phyloP scores from a whole-genome alignment of 2,329 filamentous ascomycete species.

The Fusarium sterilihyphosum region DNA sequence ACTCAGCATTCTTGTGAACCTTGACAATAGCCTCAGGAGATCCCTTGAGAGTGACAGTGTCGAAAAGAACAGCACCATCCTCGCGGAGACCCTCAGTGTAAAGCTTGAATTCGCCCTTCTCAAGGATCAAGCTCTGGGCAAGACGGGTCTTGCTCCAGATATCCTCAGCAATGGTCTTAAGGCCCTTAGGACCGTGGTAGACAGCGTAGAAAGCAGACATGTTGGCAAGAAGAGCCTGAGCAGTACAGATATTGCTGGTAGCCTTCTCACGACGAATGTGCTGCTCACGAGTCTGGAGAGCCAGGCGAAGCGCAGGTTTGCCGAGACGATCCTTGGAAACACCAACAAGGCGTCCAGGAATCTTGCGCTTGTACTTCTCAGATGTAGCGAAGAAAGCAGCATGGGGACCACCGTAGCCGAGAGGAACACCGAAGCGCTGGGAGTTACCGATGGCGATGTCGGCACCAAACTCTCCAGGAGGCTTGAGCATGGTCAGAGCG shows the following conservation, averaged over 20 bases:
- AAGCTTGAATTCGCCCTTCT: constrained; percentile 69
- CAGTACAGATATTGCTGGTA: constrained; percentile 96
- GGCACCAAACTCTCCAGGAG: constrained; percentile 92
- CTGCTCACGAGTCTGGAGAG: constrained; percentile 93
- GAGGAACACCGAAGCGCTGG: constrained; percentile 89
- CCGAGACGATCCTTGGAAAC: constrained; percentile 90
- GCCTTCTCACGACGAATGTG: constrained; percentile 97
- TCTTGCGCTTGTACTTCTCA: constrained; percentile 93
- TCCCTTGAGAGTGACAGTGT: constrained; percentile 78
- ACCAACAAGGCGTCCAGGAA: constrained; percentile 88
- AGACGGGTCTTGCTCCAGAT: constrained; percentile 75
- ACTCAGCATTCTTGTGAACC: constrained; percentile 35
- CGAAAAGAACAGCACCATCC: constrained; percentile 73
- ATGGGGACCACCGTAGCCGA: constrained; percentile 92
- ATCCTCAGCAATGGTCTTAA: constrained; percentile 85
- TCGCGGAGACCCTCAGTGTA: constrained; percentile 65
- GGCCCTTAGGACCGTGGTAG: constrained; percentile 87
- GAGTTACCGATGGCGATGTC: constrained; percentile 94
- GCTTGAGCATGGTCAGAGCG: constrained; percentile 85
- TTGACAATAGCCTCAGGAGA: constrained; percentile 39
- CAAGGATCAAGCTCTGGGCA: constrained; percentile 59
- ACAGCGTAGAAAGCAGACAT: constrained; percentile 96
- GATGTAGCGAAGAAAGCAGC: constrained; percentile 86
- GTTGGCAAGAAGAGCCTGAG: constrained; percentile 91
- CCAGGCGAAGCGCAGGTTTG: constrained; percentile 66